phyloP scores from a whole-genome alignment of 352 stramenopile genomes.

The Globisporangium megalacanthum region DNA sequence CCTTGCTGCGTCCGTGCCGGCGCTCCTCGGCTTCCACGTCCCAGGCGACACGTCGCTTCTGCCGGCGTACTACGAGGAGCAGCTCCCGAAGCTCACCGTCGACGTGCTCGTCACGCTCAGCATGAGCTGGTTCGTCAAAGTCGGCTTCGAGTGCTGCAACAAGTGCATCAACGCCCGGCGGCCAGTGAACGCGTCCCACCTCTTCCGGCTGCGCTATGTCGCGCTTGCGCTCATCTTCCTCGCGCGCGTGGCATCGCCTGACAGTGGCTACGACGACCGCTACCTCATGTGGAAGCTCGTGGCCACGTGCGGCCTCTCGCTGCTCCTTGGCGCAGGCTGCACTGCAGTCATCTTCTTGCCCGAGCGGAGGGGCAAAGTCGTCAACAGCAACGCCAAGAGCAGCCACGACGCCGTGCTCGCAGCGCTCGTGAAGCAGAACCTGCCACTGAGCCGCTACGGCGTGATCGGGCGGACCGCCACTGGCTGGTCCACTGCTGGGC shows the following conservation, averaged over 20 bases:
- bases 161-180: constrained; percentile 21
- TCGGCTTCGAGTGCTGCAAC: constrained; percentile 40
- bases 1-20: constrained; percentile 23
- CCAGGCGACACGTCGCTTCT: constrained; percentile 22
- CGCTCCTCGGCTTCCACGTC: constrained; percentile 30
- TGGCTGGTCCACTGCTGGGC: constrained; percentile 34
- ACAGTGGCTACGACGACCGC: constrained; percentile 6
- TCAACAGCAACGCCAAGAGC: constrained; percentile 19
- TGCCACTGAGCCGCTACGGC: constrained; percentile 39
- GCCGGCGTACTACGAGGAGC: constrained; percentile 12
- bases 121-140: constrained; percentile 49
- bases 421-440: constrained; percentile 37
- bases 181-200: constrained; percentile 25
- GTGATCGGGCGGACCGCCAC: constrained; percentile 35
- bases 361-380: constrained; percentile 24
- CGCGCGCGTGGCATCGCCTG: constrained; percentile 19
- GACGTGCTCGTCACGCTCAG: constrained; percentile 39
- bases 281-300: constrained; percentile 16
- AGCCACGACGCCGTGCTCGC: constrained; percentile 35
- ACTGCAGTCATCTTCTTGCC: constrained; percentile 23
- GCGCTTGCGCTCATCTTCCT: constrained; percentile 26
- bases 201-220: constrained; percentile 28
- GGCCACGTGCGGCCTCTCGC: constrained; percentile 9
- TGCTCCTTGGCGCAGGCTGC: constrained; percentile 22
- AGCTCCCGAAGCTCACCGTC: constrained; percentile 11